Base-by-base conservation (phyloP, 805 yeast species). In the Starmerella stigmatis region DNA sequence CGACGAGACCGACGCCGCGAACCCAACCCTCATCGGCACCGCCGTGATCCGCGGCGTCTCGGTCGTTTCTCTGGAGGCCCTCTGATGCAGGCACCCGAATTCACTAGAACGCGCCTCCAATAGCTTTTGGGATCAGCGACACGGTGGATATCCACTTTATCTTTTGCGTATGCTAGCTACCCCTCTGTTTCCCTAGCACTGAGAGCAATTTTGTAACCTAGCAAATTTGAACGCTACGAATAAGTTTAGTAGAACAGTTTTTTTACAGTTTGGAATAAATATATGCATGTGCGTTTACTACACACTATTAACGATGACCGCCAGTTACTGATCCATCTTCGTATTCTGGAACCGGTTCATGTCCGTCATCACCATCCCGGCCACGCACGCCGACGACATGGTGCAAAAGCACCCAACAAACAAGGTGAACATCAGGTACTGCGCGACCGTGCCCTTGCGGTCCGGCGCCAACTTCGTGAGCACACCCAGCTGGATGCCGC, bases 41-140 rank as follows among this genome's bases (percentile, higher is more conserved):
- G 72, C 79, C 11, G 86, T 64, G 31, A 67, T 84, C 7, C 70
- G 94, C 55, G 94, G 94, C 12, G 82, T 81, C 57, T 79, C 86
- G 5, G 78, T 84, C 7, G 75, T 81, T 9, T 73, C 86, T 13
- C 65, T 84, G 52, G 94, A 28, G 43, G 44, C 26, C 2, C 26
- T 38, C 7, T 27, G 13, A 31, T 11, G 10, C 8, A 23, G 8
- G 2, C 17, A n/a, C 9, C 3, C 6, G 16, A 17, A 35, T 23
- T 21, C 20, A 11, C 40, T 19, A 13, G 22, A 31, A 10, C 11
- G 13, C 19, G 27, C 7, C n/a, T 9, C 16, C 32, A 29, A 10
- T 29, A 17, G 20, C 35, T n/a, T 10, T 28, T 13, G 15, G 5
- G 15, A 28, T 8, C 31, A 6, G 15, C 11, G 10, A 28, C 5